Evolutionary conservation across 2,329 filamentous ascomycete genomes (phyloP), one percentile per base, ranked within the genome.

Genomic region (Teratosphaeriaceae sp.): DNA sequence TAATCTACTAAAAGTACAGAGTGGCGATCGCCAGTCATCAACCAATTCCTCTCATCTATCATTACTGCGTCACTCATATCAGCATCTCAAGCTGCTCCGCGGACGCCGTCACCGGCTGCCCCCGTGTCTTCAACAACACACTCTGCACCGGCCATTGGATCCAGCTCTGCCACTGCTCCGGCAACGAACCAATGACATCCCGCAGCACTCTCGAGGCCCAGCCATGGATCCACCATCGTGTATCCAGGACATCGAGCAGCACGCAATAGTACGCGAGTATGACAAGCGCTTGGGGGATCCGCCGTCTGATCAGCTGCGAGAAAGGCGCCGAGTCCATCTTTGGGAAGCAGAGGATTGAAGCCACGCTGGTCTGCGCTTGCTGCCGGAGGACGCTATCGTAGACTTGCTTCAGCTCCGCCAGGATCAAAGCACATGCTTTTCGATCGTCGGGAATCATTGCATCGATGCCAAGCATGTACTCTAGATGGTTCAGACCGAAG

Each of bases 401-500:
- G 2, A 56, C 20, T 11, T 46, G 38, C 37, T 60, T 58, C 24
- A 61, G 46, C 39, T 61, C 58, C 9, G 48, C 44, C 16, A 60
- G 48, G 8, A 57, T 52, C 7, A 57, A 30, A 0, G 49, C 49
- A 43, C 55, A 58, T 3, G 46, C 48, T 23, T 47, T 44, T 36
- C 56, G 43, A 20, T 59, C 57, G 15, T 57, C 55, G 8, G 52
- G 49, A 2, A 57, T 33, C 55, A 61, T 59, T 22, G 49, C 45
- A 16, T 60, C 53, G 16, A 56, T 44, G 3, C 51, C 56, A 35
- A 61, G 50, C 56, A 61, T 58, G 47, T 52, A 60, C 38, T 60
- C 57, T 18, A 61, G 52, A 43, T 61, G 57, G n/a, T 47, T 47
- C 21, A 61, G 43, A 6, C 58, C 56, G 30, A 56, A 54, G 37